A percentile compares a stretch with the other conserved stretches of the same genome.
phyloP scores from a whole-genome alignment of 2,329 filamentous ascomycete species.

The Pleurostoma richardsiae region DNA sequence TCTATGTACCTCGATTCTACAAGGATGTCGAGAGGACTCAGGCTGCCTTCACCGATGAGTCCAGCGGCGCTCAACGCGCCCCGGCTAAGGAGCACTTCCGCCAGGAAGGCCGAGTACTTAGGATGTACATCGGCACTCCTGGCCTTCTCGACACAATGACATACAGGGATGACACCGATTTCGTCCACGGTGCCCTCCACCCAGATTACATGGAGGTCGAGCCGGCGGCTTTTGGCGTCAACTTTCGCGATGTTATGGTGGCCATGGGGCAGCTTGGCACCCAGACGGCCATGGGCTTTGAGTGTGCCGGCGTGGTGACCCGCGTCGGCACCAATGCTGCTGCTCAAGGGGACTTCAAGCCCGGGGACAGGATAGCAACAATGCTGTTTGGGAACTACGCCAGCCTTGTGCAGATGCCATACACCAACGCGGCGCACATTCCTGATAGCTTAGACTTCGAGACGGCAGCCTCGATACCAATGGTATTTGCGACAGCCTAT shows the following conservation, averaged over 20 bases:
- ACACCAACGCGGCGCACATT: conserved; percentile 2
- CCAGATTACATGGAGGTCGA: conserved; percentile 6
- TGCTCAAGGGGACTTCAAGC: conserved; percentile 5
- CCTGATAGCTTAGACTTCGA: conserved; percentile 7
- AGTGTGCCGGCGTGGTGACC: conserved; percentile 17
- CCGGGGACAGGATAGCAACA: conserved; percentile 5
- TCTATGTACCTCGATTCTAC: too few relatives aligned
- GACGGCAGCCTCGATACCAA: conserved; percentile 10
- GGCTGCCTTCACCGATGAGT: too few relatives aligned
- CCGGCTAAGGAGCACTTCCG: not conserved
- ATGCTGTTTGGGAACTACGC: not conserved
- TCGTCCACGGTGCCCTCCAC: conserved; percentile 4
- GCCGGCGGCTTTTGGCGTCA: conserved; percentile 25
- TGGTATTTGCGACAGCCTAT: conserved; percentile 18
- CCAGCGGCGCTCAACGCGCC: too few relatives aligned
- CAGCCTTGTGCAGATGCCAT: not conserved
- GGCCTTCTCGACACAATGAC: not conserved
- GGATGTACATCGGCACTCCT: not conserved
- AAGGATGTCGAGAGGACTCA: too few relatives aligned
- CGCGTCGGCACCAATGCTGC: conserved; percentile 2
- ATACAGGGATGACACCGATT: not conserved
- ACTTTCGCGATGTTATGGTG: conserved; percentile 30
- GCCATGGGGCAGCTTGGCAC: conserved; percentile 17
- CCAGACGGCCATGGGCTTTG: conserved; percentile 15
- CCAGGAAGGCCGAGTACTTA: conserved; percentile 2